Evolutionary conservation across 306 rosid genomes (phyloP), one percentile per base, ranked within the genome.

Genomic region (Castanospermum australe): DNA sequence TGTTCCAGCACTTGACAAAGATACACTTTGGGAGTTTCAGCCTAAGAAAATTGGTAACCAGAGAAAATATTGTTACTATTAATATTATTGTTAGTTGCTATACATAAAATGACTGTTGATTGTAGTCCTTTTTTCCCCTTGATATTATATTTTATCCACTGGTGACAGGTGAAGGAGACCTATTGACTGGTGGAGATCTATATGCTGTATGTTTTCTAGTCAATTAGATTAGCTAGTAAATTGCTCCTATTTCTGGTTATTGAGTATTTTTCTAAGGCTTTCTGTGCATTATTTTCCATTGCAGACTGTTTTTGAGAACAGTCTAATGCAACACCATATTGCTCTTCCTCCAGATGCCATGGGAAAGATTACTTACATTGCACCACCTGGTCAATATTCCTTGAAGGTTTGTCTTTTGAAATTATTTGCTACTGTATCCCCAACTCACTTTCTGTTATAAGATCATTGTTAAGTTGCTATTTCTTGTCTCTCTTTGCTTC

Each of bases 1-100:
- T 50, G 97, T 92, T 48, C 94, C 97, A 8, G 94, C 97, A 57
- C 97, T 92, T 60, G 97, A 92, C 89, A 92, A 89, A 81, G 92
- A 92, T 81, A 80, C 59, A 71, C 91, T 88, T 8, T 92, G 97
- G 94, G 94, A 92, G 70, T 89, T 92, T 82, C 82, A 89, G 68
- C 97, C 97, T 4, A 92, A 88, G 77, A 88, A 85, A 82, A 32
- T 92, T 33, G 91, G 97, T 92, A 88, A 64, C 13, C 1, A 5
- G 17, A 20, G 38, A 63, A 28, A 63, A 15, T 52, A 18, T 30
- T 33, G 2, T 57, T 59, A 17, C 39, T 4, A 9, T 8, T 21
- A n/a, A n/a, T n/a, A n/a, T 13, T 36, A 8, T 15, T 12, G 36
- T 62, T 41, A 44, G 51, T 17, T 44, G 15, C 68, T 44, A 12